These are phyloP conservation scores for Myochromella boudieri DNA, from an alignment of 768 basidiomycete genomes.

Conservation along the genomic window DNA sequence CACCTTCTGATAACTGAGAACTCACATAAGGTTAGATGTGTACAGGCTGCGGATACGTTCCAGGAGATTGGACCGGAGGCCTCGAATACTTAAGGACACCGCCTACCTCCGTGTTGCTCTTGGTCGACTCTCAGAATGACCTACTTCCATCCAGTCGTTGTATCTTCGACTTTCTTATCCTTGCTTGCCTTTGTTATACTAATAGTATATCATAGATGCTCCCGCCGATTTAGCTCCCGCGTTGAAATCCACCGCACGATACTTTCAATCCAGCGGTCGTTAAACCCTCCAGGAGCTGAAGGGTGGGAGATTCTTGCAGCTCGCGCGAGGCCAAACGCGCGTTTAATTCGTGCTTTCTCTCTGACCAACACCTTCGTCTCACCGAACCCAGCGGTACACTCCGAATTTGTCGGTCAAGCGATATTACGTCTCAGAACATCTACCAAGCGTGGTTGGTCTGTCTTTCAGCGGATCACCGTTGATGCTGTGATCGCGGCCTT, in stretches of 20 bases:
- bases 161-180: too few species aligned
- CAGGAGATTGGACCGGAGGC: too few species aligned
- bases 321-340: conserved; percentile 35
- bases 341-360: conserved; percentile 31
- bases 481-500: conserved; percentile 30
- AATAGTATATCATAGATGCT: too few species aligned
- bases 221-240: too few species aligned
- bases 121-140: too few species aligned
- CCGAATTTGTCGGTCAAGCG: conserved; percentile 29
- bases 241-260: not conserved
- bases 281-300: conserved; percentile 14
- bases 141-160: too few species aligned
- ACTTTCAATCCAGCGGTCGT: not conserved
- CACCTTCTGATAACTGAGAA: too few species aligned
- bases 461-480: conserved; percentile 28
- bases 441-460: conserved; percentile 30
- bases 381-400: conserved; percentile 31
- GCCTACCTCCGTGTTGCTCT: too few species aligned
- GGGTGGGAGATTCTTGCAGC: conserved; percentile 22
- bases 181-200: too few species aligned
- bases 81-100: too few species aligned
- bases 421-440: conserved; percentile 25
- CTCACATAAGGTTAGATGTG: too few species aligned
- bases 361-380: conserved; percentile 57
- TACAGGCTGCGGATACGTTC: too few species aligned